phyloP scores from a whole-genome alignment of 129 eudicot species.

The Oenanthe sinensis region DNA sequence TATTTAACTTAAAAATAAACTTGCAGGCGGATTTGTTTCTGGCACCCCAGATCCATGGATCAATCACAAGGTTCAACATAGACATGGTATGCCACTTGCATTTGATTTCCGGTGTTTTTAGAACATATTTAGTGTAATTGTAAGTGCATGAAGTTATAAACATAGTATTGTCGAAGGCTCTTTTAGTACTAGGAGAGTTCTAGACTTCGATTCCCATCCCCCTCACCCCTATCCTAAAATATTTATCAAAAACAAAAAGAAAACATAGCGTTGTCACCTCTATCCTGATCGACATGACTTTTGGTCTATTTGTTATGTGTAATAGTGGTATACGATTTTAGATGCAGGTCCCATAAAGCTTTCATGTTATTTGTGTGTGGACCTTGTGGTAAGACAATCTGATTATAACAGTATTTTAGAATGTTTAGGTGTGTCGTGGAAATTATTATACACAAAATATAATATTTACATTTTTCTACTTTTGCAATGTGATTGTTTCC shows the following conservation, averaged over 20 bases:
- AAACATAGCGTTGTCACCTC: too few relatives aligned
- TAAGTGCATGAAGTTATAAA: neutral
- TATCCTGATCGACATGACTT: neutral
- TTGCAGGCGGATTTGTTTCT: constrained; percentile 77
- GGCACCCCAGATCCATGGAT: constrained; percentile 64
- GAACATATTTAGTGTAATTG: neutral
- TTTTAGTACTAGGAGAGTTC: neutral
- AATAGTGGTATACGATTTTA: neutral
- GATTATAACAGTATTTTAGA: neutral
- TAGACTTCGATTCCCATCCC: neutral
- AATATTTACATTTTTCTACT: neutral
- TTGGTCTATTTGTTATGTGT: neutral
- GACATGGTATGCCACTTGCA: constrained; percentile 45
- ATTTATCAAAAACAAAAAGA: neutral
- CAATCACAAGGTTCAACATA: constrained; percentile 44
- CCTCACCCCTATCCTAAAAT: neutral
- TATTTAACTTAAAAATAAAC: neutral
- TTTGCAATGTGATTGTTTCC: neutral
- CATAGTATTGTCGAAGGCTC: neutral
- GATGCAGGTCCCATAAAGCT: neutral
- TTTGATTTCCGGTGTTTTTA: constrained; percentile 1
- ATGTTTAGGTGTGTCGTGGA: neutral
- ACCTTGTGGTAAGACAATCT: neutral
- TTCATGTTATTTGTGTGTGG: neutral
- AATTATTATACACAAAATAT: neutral